Evolutionary conservation across 108 stramenopile genomes (phyloP), one percentile per base, ranked within the genome.

Genomic region (Cyclotella baltica): DNA sequence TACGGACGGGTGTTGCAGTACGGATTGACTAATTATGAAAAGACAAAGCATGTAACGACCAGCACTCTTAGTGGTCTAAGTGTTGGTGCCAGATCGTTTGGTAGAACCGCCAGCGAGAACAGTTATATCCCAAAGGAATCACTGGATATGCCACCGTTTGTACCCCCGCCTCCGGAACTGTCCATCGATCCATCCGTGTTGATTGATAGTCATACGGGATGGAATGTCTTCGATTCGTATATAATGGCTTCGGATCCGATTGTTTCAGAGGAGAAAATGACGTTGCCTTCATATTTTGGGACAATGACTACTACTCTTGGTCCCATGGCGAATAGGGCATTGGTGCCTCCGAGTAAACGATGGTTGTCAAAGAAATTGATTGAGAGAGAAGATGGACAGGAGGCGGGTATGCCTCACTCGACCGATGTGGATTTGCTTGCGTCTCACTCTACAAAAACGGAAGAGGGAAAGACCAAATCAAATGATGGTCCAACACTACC

Each of bases 131-230:
- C 36, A 36, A 72, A 85, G 76, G 83, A 83, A 50, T 70, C 80
- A 23, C 66, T 93, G 20, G 83, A 62, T n/a, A 67, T 91, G 75
- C 89, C 90, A 58, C 68, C 86, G 18, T 86, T 80, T 68, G 48
- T 83, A 47, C 65, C 87, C 48, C 27, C 63, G 27, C 63, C 80
- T 16, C 87, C 93, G 31, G 83, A 77, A 20, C 40, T 92, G 15
- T 88, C 89, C 8, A 72, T 93, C n/a, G 89, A 90, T 61, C 88
- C 93, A 18, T 79, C 51, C 20, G 15, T 93, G 29, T 72, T 88
- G 31, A 34, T 34, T 3, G 59, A 34, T 2, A 11, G 33, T 34
- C 31, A 61, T 13, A 63, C 67, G 29, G 81, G 76, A 30, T 69
- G 86, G 71, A 80, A 88, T 52, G 53, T 90, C 25, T 88, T 91